Evolutionary conservation across 2,329 filamentous ascomycete genomes (phyloP).

Genomic region (Colletotrichum salicis): DNA sequence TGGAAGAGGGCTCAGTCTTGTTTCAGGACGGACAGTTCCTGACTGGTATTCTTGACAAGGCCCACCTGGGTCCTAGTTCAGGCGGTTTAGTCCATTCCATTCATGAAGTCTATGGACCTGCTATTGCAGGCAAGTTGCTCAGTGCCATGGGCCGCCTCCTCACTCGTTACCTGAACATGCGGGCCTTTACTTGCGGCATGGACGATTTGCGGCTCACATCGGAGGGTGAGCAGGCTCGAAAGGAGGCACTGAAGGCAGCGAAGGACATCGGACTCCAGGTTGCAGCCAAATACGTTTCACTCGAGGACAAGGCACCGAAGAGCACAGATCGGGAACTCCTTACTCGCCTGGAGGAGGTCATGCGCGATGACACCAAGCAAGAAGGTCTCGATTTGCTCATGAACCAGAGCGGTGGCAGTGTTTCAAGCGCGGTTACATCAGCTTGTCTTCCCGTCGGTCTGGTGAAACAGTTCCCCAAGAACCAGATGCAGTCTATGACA

Average conservation of each 20-base stretch:
- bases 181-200: constrained; percentile 96
- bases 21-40: constrained; percentile 90
- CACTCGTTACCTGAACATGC: constrained; percentile 90
- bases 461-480: constrained; percentile 91
- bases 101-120: constrained; percentile 92
- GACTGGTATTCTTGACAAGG: constrained; percentile 93
- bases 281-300: constrained; percentile 87
- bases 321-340: constrained; percentile 77
- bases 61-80: constrained; percentile 87
- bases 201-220: constrained; percentile 90
- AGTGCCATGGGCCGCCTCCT: constrained; percentile 90
- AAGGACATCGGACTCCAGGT: constrained; percentile 79
- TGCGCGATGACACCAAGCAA: constrained; percentile 92
- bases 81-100: constrained; percentile 92
- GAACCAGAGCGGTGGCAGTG: constrained; percentile 73
- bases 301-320: constrained; percentile 72
- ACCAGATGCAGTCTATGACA: constrained; percentile 99
- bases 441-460: constrained; percentile 84
- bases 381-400: constrained; percentile 89
- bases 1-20: constrained; percentile 83
- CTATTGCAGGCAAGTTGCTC: constrained; percentile 84
- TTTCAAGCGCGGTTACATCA: constrained; percentile 83
- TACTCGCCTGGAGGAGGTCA: constrained; percentile 84
- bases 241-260: constrained; percentile 74
- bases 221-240: constrained; percentile 78